Evolutionary conservation across 768 basidiomycete species (phyloP).

Genomic region (Psilocybe cyanescens): DNA sequence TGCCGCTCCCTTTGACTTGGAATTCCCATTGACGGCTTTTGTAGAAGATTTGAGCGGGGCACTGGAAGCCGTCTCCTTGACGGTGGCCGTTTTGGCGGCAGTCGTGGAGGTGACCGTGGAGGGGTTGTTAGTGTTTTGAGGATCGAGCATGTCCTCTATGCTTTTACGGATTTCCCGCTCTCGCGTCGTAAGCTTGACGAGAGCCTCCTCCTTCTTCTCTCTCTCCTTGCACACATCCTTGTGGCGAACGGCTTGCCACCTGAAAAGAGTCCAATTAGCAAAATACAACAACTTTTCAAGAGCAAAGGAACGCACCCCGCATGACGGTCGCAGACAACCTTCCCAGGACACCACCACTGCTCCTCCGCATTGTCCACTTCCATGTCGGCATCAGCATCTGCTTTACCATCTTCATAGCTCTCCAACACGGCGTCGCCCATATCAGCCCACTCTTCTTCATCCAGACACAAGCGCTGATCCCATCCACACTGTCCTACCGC

Average conservation of each 20-base stretch:
- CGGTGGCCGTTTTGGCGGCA: conserved; percentile 11
- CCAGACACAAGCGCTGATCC: conserved; percentile 84
- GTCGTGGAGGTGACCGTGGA: conserved; percentile 4
- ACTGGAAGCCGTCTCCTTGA: conserved; percentile 32
- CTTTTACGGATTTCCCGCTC: conserved; percentile 80
- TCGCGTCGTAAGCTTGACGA: conserved; percentile 67
- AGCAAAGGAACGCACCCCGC: conserved; percentile 54
- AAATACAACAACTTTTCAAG: conserved; percentile 3
- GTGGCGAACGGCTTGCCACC: conserved; percentile 80
- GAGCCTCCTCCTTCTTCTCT: conserved; percentile 70
- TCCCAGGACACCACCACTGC: conserved; percentile 83
- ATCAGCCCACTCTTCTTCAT: conserved; percentile 79
- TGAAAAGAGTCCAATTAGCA: conserved; percentile 28
- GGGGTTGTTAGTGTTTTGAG: conserved; percentile 33
- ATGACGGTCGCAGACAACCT: conserved; percentile 79
- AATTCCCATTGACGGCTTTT: conserved; percentile 50
- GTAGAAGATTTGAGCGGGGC: conserved; percentile 39
- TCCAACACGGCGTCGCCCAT: conserved; percentile 70
- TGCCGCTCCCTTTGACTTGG: conserved; percentile 43
- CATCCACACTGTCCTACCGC: conserved; percentile 80
- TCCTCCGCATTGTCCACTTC: conserved; percentile 46
- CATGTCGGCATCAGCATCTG: conserved; percentile 40
- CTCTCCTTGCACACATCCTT: conserved; percentile 78
- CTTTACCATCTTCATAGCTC: conserved; percentile 58
- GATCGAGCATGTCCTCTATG: conserved; percentile 74